phyloP scores from a whole-genome alignment of 2,329 filamentous ascomycete species.

The Rhynchosporium graminicola region DNA sequence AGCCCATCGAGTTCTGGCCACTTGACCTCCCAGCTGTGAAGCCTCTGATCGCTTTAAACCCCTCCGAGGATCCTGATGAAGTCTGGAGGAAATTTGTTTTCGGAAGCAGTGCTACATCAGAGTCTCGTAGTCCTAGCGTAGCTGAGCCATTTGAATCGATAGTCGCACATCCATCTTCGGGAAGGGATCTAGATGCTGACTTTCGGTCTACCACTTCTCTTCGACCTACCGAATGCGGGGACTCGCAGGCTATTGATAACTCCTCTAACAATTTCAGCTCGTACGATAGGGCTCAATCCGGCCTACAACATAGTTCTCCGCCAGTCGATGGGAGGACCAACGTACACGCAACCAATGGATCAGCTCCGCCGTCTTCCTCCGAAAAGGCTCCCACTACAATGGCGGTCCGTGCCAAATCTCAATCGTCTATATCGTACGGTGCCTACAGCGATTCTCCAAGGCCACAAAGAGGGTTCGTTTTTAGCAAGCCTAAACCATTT shows the following conservation, averaged over 20 bases:
- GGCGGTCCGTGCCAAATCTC: constrained; percentile 2
- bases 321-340: background rate
- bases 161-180: constrained; percentile 8
- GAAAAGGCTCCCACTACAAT: background rate
- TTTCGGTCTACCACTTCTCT: background rate
- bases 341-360: constrained; percentile 7
- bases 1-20: background rate
- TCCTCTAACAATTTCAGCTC: background rate
- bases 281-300: background rate
- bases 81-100: constrained; percentile 39
- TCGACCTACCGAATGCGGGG: background rate
- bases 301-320: background rate
- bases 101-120: constrained; percentile 27
- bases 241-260: background rate
- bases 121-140: constrained; percentile 2
- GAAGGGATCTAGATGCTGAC: background rate
- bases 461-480: constrained; percentile 21
- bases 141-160: background rate
- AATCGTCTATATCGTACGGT: background rate
- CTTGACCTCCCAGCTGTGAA: background rate
- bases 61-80: constrained; percentile 26
- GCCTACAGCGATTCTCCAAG: background rate
- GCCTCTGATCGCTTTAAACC: background rate
- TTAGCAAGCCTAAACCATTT: constrained; percentile 28
- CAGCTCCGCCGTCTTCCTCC: background rate